Percentiles rank a stretch among this genome's conserved stretches.
These are phyloP conservation scores for Amaranthus hypochondriacus DNA, from an alignment of 148 eudicot species.

Conservation along the genomic window DNA sequence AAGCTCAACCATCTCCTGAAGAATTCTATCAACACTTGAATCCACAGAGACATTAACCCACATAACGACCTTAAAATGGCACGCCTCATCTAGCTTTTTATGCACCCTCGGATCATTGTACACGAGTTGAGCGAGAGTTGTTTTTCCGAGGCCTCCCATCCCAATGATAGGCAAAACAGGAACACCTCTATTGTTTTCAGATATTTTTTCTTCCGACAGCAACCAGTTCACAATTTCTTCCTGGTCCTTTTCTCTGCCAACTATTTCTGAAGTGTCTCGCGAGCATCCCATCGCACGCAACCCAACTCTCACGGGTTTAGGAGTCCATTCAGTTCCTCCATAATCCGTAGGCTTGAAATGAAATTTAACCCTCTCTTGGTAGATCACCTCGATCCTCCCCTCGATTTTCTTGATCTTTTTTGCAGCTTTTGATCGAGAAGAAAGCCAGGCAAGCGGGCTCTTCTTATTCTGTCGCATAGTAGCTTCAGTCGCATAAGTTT, in stretches of 20 bases:
- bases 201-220: background rate
- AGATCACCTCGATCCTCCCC: conserved; percentile 11
- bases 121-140: conserved; percentile 27
- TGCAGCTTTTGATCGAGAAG: conserved; percentile 8
- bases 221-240: conserved; percentile 14
- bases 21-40: conserved; percentile 17
- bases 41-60: conserved; percentile 26
- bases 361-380: conserved; percentile 11
- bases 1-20: conserved; percentile 28
- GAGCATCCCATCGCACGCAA: background rate
- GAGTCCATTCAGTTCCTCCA: background rate
- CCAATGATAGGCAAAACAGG: conserved; percentile 29
- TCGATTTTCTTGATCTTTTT: conserved; percentile 1
- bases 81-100: conserved; percentile 4
- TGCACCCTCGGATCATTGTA: conserved; percentile 21
- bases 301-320: background rate
- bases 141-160: conserved; percentile 38
- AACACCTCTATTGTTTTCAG: background rate
- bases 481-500: conserved; percentile 23
- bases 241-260: conserved; percentile 31
- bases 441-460: conserved; percentile 3
- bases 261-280: conserved; percentile 6
- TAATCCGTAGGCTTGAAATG: conserved; percentile 3
- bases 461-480: conserved; percentile 13
- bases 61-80: conserved; percentile 23